These are phyloP conservation scores for Vickermania ingenoplastis DNA, from an alignment of 208 protist genomes.

Conservation along the genomic window DNA sequence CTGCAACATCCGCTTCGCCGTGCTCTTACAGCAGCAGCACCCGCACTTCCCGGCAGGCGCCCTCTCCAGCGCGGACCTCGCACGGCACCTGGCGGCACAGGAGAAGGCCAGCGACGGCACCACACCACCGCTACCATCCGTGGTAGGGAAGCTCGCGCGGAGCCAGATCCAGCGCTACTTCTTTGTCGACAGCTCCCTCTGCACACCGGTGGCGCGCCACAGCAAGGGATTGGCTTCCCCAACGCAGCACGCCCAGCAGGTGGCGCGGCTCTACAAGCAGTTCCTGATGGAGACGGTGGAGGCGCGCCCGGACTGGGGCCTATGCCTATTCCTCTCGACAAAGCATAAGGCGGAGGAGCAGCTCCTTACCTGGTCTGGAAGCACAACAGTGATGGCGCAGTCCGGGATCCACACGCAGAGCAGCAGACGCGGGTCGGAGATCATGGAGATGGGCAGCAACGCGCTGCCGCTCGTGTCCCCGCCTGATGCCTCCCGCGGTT, in stretches of 20 bases:
- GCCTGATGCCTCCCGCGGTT: too few relatives aligned
- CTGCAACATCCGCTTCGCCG: slow-evolving; percentile 29
- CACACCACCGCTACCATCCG: slow-evolving; percentile 16
- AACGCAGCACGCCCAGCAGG: not conserved
- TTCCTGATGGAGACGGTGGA: not conserved
- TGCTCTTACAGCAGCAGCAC: slow-evolving; percentile 21
- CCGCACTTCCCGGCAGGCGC: slow-evolving; percentile 3
- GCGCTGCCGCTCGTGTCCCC: too few relatives aligned
- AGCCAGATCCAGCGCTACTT: slow-evolving; percentile 49
- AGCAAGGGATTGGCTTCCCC: not conserved
- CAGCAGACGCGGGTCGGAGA: too few relatives aligned
- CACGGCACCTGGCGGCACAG: slow-evolving; percentile 9
- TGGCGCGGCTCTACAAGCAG: not conserved
- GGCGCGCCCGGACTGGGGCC: not conserved
- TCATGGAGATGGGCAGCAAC: too few relatives aligned
- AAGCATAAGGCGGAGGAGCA: not conserved
- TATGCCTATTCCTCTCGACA: not conserved
- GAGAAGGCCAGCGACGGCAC: not conserved
- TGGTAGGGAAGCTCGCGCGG: slow-evolving; percentile 21
- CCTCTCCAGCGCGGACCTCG: slow-evolving; percentile 21
- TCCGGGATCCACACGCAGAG: not conserved
- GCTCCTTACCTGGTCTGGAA: not conserved
- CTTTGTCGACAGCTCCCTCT: slow-evolving; percentile 27
- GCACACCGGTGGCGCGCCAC: slow-evolving; percentile 23
- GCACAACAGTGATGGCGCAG: not conserved